These are phyloP conservation scores for Dichotomopilus funicola DNA, from an alignment of 2,329 filamentous ascomycete species.

Conservation along the genomic window DNA sequence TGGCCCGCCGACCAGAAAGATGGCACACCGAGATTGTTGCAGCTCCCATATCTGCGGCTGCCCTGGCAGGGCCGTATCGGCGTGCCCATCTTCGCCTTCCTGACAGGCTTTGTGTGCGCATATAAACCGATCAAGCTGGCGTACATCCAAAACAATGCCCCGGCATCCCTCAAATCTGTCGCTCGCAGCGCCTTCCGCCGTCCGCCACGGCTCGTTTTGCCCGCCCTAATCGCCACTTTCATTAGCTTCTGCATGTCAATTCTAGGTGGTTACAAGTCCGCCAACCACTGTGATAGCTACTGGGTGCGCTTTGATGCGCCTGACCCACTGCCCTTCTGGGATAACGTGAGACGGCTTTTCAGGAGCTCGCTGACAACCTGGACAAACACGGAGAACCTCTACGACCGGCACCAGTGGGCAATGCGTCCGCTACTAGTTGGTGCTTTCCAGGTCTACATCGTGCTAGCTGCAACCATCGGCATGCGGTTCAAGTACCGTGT, in stretches of 20 bases:
- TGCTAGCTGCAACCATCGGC: constrained; percentile 40
- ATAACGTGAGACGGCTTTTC: constrained; percentile 39
- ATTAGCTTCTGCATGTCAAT: constrained; percentile 45
- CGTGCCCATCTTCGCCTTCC: constrained; percentile 50
- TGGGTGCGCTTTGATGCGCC: constrained; percentile 47
- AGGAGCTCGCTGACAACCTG: constrained; percentile 41
- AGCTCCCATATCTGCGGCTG: constrained; percentile 48
- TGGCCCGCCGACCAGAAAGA: constrained; percentile 39
- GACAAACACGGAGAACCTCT: constrained; percentile 45
- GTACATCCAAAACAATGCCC: constrained; percentile 36
- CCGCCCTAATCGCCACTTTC: constrained; percentile 44
- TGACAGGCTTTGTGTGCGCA: constrained; percentile 50
- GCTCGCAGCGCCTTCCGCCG: constrained; percentile 49
- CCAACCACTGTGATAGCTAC: constrained; percentile 41
- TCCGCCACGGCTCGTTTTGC: constrained; percentile 44
- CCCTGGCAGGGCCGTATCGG: constrained; percentile 48
- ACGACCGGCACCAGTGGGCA: constrained; percentile 51
- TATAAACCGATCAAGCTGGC: constrained; percentile 47
- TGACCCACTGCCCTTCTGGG: constrained; percentile 35
- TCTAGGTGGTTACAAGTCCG: constrained; percentile 41
- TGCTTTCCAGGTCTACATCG: constrained; percentile 44
- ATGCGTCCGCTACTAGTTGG: constrained; percentile 43
- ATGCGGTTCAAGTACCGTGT: constrained; percentile 43
- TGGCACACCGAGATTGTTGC: constrained; percentile 38
- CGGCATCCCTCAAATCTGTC: constrained; percentile 40